Evolutionary conservation across 2,329 filamentous ascomycete species (phyloP).

Genomic region (Phaeosphaeriaceae sp.): DNA sequence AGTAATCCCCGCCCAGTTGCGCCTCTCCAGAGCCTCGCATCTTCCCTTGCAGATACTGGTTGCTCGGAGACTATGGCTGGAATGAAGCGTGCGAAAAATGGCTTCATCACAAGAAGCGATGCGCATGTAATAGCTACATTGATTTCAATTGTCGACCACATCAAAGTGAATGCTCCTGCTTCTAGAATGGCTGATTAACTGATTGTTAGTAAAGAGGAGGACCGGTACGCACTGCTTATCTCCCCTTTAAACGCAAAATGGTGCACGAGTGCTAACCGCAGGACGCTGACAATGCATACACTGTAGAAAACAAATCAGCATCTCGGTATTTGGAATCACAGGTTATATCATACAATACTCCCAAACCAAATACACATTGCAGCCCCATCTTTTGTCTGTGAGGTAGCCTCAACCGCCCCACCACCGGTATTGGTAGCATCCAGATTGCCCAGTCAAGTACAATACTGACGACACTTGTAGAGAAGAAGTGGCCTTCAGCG

Average conservation of each 20-base stretch:
- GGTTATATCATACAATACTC: conserved; percentile 39
- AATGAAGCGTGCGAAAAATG: conserved; percentile 45
- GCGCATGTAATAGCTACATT: conserved; percentile 55
- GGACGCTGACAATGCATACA: conserved; percentile 37
- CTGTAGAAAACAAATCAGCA: conserved; percentile 12
- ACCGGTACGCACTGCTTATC: conserved; percentile 28
- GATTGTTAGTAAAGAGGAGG: background rate
- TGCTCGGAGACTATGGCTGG: conserved; percentile 37
- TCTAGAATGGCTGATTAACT: conserved; percentile 17
- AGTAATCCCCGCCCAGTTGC: conserved; percentile 20
- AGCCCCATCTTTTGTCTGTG: conserved; percentile 42
- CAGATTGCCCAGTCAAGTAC: conserved; percentile 39
- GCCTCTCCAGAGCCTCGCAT: conserved; percentile 14
- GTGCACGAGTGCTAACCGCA: conserved; percentile 36
- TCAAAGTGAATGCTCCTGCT: conserved; percentile 49
- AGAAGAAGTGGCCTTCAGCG: conserved; percentile 31
- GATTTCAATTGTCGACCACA: conserved; percentile 52
- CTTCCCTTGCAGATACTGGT: conserved; percentile 20
- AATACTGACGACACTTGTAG: conserved; percentile 35
- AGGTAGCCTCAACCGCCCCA: conserved; percentile 39
- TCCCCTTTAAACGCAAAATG: conserved; percentile 21
- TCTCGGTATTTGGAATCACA: background rate
- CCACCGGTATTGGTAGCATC: conserved; percentile 38
- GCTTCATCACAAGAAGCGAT: conserved; percentile 53
- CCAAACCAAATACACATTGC: conserved; percentile 44